A percentile compares a stretch with the other conserved stretches of the same genome.
Evolutionary conservation across 78 protist genomes (phyloP).

Genomic region (Dictyostelium citrinum): DNA sequence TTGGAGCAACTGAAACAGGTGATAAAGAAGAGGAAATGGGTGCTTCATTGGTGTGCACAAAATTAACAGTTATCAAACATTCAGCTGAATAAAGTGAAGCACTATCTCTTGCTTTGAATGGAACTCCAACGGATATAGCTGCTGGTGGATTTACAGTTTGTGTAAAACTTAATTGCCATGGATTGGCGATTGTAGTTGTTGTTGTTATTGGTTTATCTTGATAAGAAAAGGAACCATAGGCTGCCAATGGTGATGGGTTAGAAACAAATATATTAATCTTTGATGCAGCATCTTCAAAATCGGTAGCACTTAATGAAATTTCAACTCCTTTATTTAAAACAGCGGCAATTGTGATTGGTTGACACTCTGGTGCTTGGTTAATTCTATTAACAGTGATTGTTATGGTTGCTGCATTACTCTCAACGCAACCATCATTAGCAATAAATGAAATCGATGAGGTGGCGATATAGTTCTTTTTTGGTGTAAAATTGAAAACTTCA

Average conservation of each 20-base stretch:
- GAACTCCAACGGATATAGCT: neutral
- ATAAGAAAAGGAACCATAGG: neutral
- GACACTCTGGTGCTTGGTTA: neutral
- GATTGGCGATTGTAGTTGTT: neutral
- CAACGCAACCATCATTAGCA: neutral
- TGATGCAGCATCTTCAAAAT: neutral
- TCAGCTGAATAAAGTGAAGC: neutral
- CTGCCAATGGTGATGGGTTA: neutral
- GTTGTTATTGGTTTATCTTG: neutral
- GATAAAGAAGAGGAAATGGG: neutral
- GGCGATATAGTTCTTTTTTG: neutral
- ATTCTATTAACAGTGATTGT: neutral
- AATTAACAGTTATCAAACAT: neutral
- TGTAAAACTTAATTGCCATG: neutral
- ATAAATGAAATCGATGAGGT: neutral
- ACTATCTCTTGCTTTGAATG: constrained; percentile 1
- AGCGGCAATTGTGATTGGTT: neutral
- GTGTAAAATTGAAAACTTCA: neutral
- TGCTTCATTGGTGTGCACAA: neutral
- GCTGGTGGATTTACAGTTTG: neutral
- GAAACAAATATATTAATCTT: neutral
- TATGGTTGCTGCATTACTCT: neutral
- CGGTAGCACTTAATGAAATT: neutral
- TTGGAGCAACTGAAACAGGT: neutral
- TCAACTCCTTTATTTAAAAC: neutral